Conservation (phyloP, 1,139 yeast species). For the Martiniozyma asiatica region DNA sequence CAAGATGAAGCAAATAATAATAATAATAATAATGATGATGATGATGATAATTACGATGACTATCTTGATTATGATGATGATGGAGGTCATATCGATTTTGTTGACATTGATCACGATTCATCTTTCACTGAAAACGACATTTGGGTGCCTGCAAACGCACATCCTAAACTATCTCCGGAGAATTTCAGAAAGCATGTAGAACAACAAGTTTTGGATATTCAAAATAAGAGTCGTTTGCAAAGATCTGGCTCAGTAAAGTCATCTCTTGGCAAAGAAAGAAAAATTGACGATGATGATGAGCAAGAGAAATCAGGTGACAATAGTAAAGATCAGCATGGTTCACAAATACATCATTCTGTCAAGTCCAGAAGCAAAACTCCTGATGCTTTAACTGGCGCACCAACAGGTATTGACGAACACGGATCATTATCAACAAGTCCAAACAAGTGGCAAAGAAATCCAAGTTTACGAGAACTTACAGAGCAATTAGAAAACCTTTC, state of each 20-base stretch:
- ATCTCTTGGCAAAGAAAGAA: constrained; percentile 14
- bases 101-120: constrained; percentile 18
- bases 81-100: constrained; percentile 8
- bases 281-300: constrained; percentile 5
- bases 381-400: too few species aligned
- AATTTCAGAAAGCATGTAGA: constrained; percentile 77
- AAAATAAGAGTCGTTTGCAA: constrained; percentile 21
- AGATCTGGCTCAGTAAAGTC: constrained; percentile 20
- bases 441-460: constrained; percentile 19
- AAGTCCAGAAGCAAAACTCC: too few species aligned
- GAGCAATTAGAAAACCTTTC: constrained; percentile 55
- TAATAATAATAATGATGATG: constrained; percentile 1
- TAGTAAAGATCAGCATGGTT: constrained; percentile 2
- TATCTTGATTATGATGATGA: constrained; percentile 10
- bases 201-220: constrained; percentile 64
- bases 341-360: too few species aligned
- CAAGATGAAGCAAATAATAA: constrained; percentile 1
- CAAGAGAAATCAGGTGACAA: too few species aligned
- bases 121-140: constrained; percentile 30
- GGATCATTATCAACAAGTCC: constrained; percentile 1
- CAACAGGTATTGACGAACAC: constrained; percentile 2
- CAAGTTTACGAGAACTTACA: constrained; percentile 57
- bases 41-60: constrained; percentile 5
- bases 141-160: constrained; percentile 94
- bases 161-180: constrained; percentile 89